These are phyloP conservation scores for Vaccinium myrtillus DNA, from an alignment of 148 eudicot species.

Conservation along the genomic window DNA sequence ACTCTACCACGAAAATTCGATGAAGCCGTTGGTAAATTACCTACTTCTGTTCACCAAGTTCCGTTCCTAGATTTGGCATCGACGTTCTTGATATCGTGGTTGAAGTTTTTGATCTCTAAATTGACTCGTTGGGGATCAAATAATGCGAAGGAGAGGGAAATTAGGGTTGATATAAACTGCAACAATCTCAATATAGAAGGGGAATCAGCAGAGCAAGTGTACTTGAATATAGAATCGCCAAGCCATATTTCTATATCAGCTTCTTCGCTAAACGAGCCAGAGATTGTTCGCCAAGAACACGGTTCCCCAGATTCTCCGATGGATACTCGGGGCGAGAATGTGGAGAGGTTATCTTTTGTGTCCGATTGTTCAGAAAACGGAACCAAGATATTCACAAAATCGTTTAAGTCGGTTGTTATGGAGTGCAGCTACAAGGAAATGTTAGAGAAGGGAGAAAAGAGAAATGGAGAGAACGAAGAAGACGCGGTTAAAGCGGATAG, in stretches of 20 bases:
- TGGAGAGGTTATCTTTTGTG: background rate
- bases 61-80: slow-evolving; percentile 38
- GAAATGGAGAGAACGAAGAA: background rate
- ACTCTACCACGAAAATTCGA: slow-evolving; percentile 45
- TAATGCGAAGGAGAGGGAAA: slow-evolving; percentile 52
- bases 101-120: slow-evolving; percentile 28
- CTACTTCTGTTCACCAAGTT: slow-evolving; percentile 30
- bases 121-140: slow-evolving; percentile 34
- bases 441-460: background rate
- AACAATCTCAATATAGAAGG: slow-evolving; percentile 7
- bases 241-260: background rate
- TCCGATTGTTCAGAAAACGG: background rate
- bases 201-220: background rate
- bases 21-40: slow-evolving; percentile 23
- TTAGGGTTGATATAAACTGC: slow-evolving; percentile 38
- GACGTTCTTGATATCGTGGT: slow-evolving; percentile 28
- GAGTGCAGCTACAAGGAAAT: background rate
- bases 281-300: background rate
- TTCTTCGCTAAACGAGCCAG: slow-evolving; percentile 4
- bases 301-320: background rate
- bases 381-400: background rate
- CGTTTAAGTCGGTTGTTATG: background rate
- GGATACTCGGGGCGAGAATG: background rate
- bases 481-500: background rate
- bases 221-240: background rate